A percentile compares a stretch with the other conserved stretches of the same genome.
These are phyloP conservation scores for Euphorbia peplus DNA, from an alignment of 345 rosid genomes.

Conservation along the genomic window DNA sequence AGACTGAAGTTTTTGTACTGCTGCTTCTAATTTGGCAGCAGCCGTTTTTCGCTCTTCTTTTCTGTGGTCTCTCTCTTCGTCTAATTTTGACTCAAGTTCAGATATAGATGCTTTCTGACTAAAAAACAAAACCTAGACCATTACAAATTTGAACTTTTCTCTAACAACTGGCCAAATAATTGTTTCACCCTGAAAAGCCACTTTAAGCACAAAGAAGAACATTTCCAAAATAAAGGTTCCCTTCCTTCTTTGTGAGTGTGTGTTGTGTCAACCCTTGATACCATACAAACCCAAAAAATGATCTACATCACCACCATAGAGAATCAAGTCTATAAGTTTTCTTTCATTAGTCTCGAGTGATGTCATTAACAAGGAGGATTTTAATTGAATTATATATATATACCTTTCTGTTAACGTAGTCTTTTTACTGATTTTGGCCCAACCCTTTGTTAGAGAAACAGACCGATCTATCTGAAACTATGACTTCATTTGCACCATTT, in stretches of 20 bases:
- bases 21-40: conserved; percentile 61
- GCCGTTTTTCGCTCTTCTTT: conserved; percentile 78
- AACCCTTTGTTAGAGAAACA: neutral
- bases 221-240: neutral
- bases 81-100: conserved; percentile 68
- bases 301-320: neutral
- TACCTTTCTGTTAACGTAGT: neutral
- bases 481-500: neutral
- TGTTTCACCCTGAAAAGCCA: neutral
- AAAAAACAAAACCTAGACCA: conserved; percentile 25
- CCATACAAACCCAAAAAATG: neutral
- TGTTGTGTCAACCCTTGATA: neutral
- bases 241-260: neutral
- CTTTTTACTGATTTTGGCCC: neutral
- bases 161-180: neutral
- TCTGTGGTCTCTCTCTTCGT: conserved; percentile 82
- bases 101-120: conserved; percentile 80
- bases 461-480: neutral
- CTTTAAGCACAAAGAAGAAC: neutral
- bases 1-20: conserved; percentile 69
- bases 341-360: neutral
- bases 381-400: neutral
- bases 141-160: neutral
- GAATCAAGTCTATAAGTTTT: neutral
- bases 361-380: neutral